Evolutionary conservation across 2,329 filamentous ascomycete species (phyloP).

Genomic region (Diplodia mutila): DNA sequence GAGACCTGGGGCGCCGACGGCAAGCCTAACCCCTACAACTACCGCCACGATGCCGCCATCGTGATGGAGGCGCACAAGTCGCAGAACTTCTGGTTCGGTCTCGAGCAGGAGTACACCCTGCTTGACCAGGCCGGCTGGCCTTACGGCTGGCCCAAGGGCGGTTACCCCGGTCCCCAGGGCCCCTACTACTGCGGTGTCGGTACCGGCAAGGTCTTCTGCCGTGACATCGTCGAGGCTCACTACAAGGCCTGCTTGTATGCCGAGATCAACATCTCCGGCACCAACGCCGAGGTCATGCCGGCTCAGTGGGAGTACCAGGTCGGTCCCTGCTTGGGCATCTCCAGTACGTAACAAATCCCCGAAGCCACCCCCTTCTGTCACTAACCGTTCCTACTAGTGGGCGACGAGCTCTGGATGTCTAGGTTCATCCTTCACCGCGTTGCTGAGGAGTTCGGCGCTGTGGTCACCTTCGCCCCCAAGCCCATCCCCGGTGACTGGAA

Average conservation of each 20-base stretch:
- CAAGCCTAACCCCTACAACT: constrained; percentile 98
- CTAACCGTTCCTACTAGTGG: constrained; percentile 59
- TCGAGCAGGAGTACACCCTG: constrained; percentile 97
- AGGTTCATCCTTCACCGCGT: constrained; percentile 88
- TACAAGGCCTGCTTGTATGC: constrained; percentile 90
- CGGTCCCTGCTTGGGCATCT: constrained; percentile 84
- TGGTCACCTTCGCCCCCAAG: constrained; percentile 95
- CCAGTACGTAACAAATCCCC: constrained; percentile 64
- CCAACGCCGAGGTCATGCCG: constrained; percentile 98
- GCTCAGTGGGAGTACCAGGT: constrained; percentile 99
- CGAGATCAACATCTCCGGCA: constrained; percentile 91
- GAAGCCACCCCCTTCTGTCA: constrained; percentile 30
- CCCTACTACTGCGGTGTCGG: constrained; percentile 99
- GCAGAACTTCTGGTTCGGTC: constrained; percentile 93
- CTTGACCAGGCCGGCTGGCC: constrained; percentile 85
- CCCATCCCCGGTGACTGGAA: constrained; percentile 97
- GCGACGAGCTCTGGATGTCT: constrained; percentile 94
- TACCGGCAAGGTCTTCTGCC: constrained; percentile 94
- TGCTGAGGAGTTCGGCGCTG: constrained; percentile 93
- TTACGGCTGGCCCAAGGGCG: constrained; percentile 87
- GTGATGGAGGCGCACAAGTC: constrained; percentile 85
- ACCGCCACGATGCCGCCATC: constrained; percentile 86
- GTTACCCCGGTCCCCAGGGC: constrained; percentile 89
- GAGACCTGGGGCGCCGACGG: constrained; percentile 96
- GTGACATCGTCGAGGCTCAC: constrained; percentile 95